Evolutionary conservation across 805 yeast species (phyloP).

Genomic region (Pichia nanzhaoensis): DNA sequence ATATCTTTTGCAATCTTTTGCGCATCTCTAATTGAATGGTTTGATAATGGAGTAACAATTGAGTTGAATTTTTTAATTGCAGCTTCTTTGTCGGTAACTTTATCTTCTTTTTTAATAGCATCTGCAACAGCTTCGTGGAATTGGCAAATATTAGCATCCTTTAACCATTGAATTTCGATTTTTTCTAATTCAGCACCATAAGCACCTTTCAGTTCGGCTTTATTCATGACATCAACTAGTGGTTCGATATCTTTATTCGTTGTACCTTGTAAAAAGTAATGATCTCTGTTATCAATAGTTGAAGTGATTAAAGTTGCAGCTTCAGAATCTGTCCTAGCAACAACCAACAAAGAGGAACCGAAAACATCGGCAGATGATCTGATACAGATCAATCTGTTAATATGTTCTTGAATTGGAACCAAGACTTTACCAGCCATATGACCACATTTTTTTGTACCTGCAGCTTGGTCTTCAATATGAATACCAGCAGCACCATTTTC

Average conservation of each 20-base stretch:
- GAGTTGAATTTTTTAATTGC: conserved; percentile 59
- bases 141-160: conserved; percentile 75
- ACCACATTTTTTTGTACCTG: conserved; percentile 98
- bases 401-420: conserved; percentile 96
- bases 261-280: conserved; percentile 83
- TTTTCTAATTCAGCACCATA: conserved; percentile 63
- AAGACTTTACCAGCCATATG: conserved; percentile 99
- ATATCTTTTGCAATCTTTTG: conserved; percentile 65
- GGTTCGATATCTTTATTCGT: conserved; percentile 79
- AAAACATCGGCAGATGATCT: conserved; percentile 93
- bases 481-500: conserved; percentile 99
- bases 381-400: conserved; percentile 87
- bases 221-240: conserved; percentile 68
- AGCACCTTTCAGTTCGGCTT: conserved; percentile 71
- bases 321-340: conserved; percentile 96
- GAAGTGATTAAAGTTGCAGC: conserved; percentile 94
- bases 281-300: conserved; percentile 91
- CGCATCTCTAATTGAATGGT: conserved; percentile 74
- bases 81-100: conserved; percentile 51
- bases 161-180: conserved; percentile 78
- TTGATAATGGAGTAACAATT: conserved; percentile 68
- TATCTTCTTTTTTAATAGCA: conserved; percentile 54
- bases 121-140: conserved; percentile 90
- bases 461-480: conserved; percentile 98
- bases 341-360: conserved; percentile 77